phyloP scores from a whole-genome alignment of 2,329 filamentous ascomycete genomes.

The Neonectria ditissima region DNA sequence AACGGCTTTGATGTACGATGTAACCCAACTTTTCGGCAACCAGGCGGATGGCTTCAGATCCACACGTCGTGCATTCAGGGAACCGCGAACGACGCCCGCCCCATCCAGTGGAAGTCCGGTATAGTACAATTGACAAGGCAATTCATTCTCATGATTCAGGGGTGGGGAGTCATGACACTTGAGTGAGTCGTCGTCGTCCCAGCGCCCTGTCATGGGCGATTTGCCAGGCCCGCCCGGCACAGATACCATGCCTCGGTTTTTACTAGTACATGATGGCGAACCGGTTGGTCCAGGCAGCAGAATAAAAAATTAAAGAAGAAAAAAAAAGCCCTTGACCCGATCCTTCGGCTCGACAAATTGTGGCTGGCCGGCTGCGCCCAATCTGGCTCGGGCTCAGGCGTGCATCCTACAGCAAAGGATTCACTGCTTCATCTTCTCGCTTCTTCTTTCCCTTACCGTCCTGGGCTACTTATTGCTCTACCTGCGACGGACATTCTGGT shows the following conservation, averaged over 20 bases:
- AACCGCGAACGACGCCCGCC: background rate
- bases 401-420: background rate
- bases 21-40: constrained; percentile 5
- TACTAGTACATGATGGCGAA: constrained; percentile 7
- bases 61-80: background rate
- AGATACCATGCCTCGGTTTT: constrained; percentile 1
- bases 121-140: background rate
- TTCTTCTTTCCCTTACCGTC: background rate
- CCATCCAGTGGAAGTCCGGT: background rate
- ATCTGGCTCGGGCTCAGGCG: background rate
- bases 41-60: background rate
- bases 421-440: background rate
- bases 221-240: constrained; percentile 1
- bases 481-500: background rate
- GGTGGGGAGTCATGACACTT: constrained; percentile 15
- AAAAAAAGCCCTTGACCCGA: background rate
- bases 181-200: constrained; percentile 21
- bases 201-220: background rate
- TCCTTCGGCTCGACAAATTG: background rate
- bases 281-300: constrained; percentile 21
- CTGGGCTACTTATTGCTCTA: background rate
- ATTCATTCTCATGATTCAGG: constrained; percentile 21
- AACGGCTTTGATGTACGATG: background rate
- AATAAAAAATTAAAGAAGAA: constrained; percentile 14
- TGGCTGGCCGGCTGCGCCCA: background rate